Conservation (phyloP, 495 filamentous ascomycete species). For the Annulohypoxylon maeteangense region DNA sequence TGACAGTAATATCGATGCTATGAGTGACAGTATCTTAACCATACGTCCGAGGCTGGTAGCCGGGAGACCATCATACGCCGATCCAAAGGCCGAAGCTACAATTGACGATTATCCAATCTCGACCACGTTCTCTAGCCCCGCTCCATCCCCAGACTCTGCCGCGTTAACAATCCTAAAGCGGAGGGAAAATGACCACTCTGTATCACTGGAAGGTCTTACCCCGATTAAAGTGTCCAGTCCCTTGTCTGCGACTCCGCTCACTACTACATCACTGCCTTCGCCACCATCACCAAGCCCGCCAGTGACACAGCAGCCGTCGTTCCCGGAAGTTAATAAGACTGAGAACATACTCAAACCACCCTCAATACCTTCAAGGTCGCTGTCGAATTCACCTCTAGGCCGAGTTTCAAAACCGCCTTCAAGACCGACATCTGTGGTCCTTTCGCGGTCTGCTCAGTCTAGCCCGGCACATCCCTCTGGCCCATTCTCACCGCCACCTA, state of each 20-base stretch:
- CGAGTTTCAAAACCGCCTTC: conserved; percentile 29
- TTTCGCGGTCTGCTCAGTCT: conserved; percentile 34
- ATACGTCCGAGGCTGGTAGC: conserved; percentile 44
- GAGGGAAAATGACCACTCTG: conserved; percentile 48
- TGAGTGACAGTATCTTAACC: conserved; percentile 2
- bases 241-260: conserved; percentile 29
- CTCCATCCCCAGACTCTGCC: conserved; percentile 44
- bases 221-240: conserved; percentile 43
- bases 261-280: conserved; percentile 16
- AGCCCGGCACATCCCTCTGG: conserved; percentile 38
- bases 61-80: conserved; percentile 50
- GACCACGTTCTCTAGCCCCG: conserved; percentile 50
- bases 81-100: conserved; percentile 44
- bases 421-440: conserved; percentile 29
- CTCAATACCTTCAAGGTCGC: conserved; percentile 20
- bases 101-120: conserved; percentile 42
- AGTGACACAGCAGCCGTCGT: conserved; percentile 16
- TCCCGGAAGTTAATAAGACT: conserved; percentile 16
- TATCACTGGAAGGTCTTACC: conserved; percentile 40
- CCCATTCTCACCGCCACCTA: conserved; percentile 49
- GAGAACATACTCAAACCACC: conserved; percentile 11
- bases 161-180: conserved; percentile 47
- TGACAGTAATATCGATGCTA: conserved; percentile 10
- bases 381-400: conserved; percentile 14
- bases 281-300: conserved; percentile 13